A percentile compares a stretch with the other conserved stretches of the same genome.
Evolutionary conservation across 116 monocot genomes (phyloP).

Genomic region (Zostera marina): DNA sequence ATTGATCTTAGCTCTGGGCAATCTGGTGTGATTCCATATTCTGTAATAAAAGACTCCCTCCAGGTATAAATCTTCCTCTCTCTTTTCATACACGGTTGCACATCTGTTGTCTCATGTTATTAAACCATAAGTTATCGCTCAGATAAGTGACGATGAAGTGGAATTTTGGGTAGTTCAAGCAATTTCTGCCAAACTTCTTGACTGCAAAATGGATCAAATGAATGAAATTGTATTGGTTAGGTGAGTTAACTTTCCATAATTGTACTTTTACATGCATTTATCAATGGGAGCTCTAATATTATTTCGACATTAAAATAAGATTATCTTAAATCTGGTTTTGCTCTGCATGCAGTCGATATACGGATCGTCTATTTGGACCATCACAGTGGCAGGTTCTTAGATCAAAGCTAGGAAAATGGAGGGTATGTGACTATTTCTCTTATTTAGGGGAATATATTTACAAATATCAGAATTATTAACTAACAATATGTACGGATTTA

Average conservation of each 20-base stretch:
- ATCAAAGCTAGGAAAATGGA: slow-evolving; percentile 70
- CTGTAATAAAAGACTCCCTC: slow-evolving; percentile 60
- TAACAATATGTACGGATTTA: background rate
- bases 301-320: background rate
- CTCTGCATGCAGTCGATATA: slow-evolving; percentile 50
- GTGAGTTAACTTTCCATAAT: slow-evolving; percentile 10
- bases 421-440: slow-evolving; percentile 30
- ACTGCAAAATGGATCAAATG: slow-evolving; percentile 93
- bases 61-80: slow-evolving; percentile 18
- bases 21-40: slow-evolving; percentile 61
- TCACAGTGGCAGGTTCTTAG: slow-evolving; percentile 64
- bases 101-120: background rate
- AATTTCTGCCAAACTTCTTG: slow-evolving; percentile 60
- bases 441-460: background rate
- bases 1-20: slow-evolving; percentile 53
- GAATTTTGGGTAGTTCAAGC: slow-evolving; percentile 95
- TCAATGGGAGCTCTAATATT: background rate
- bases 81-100: background rate
- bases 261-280: background rate
- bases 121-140: background rate
- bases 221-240: slow-evolving; percentile 71
- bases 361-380: slow-evolving; percentile 68
- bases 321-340: background rate
- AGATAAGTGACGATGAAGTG: slow-evolving; percentile 88
- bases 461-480: background rate